Conservation (phyloP, 345 rosid genomes). For the Syzygium grande region DNA sequence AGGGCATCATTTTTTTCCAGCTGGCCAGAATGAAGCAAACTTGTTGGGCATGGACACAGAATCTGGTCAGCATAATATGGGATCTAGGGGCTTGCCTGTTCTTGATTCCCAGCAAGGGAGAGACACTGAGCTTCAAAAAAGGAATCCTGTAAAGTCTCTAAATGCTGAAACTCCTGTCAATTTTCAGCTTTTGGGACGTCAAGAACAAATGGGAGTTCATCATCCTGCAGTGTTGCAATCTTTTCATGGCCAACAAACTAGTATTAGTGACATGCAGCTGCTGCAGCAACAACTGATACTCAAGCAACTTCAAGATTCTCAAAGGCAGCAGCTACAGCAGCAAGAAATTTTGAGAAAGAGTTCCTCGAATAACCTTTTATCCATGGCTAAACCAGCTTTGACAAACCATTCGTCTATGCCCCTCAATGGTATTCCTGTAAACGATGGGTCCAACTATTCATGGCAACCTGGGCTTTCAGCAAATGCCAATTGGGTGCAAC, state of each 20-base stretch:
- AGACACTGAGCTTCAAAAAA: conserved; percentile 4
- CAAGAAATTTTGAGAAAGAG: conserved; percentile 40
- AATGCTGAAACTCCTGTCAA: conserved; percentile 16
- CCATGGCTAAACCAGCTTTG: conserved; percentile 28
- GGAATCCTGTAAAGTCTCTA: conserved; percentile 10
- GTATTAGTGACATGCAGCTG: conserved; percentile 48
- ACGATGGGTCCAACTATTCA: conserved; percentile 36
- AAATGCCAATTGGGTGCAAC: conserved; percentile 38
- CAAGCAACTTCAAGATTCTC: conserved; percentile 67
- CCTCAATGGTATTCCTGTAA: conserved; percentile 46
- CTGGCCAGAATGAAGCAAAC: conserved; percentile 4
- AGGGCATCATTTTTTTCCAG: conserved; percentile 10
- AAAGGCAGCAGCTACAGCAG: conserved; percentile 54
- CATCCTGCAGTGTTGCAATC: conserved; percentile 18
- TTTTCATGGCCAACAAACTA: conserved; percentile 46
- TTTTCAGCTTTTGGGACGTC: conserved; percentile 32
- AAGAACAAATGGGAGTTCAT: conserved; percentile 24
- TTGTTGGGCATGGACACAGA: background rate
- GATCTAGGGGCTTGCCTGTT: background rate
- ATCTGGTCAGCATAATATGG: background rate
- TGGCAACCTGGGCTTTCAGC: conserved; percentile 8
- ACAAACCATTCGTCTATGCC: conserved; percentile 28
- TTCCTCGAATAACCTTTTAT: conserved; percentile 29
- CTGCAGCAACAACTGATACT: conserved; percentile 62
- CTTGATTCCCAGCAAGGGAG: background rate